A percentile compares a stretch with the other conserved stretches of the same genome.
Conservation (phyloP, 768 basidiomycete genomes). For the Sutorius australiensis region DNA sequence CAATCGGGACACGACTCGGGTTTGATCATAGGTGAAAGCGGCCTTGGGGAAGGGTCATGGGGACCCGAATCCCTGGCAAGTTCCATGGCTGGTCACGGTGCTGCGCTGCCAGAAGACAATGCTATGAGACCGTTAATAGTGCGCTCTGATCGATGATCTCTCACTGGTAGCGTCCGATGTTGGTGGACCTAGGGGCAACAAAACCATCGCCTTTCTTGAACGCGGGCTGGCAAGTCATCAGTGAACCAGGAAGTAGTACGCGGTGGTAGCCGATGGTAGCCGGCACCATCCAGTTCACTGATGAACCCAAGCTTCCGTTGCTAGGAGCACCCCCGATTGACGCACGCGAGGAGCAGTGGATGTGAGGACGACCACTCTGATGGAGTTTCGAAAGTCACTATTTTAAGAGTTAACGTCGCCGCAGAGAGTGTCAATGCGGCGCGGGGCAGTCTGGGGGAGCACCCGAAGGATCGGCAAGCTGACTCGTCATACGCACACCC, state of each 20-base stretch:
- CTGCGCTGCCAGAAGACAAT: too few species aligned
- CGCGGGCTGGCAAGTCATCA: not conserved
- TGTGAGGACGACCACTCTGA: not conserved
- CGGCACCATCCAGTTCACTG: too few species aligned
- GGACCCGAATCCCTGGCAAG: not conserved
- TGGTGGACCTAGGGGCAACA: not conserved
- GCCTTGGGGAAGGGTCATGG: not conserved
- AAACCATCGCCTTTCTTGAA: too few species aligned
- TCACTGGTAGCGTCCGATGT: not conserved
- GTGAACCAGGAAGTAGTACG: too few species aligned
- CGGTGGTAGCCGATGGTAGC: too few species aligned
- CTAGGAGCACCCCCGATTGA: not conserved
- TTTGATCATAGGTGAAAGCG: constrained; percentile 8
- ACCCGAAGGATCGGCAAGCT: too few species aligned
- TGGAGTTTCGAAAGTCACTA: too few species aligned
- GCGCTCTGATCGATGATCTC: not conserved
- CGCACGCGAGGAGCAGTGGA: not conserved
- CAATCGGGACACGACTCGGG: not conserved
- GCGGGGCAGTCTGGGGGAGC: not conserved
- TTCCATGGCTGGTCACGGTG: not conserved
- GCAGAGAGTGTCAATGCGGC: not conserved
- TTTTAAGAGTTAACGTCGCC: too few species aligned
- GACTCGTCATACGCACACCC: not conserved
- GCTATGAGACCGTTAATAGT: too few species aligned
- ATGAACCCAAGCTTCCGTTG: not conserved